Conservation (phyloP, 345 rosid genomes). For the Corchorus capsularis region DNA sequence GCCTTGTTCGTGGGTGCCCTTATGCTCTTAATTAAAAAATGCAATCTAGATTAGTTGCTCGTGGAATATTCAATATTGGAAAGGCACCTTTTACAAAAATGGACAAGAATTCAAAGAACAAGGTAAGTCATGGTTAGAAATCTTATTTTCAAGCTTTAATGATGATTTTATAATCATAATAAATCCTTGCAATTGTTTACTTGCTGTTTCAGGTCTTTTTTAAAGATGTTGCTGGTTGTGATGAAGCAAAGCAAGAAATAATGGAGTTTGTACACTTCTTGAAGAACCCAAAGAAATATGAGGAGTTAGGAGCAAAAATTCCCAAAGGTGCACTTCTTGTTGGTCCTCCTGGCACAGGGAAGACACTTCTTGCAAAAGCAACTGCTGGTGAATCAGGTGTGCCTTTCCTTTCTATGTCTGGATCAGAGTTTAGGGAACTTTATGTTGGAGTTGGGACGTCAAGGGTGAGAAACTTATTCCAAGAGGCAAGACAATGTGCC, state of each 20-base stretch:
- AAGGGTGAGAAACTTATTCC: slow-evolving; percentile 54
- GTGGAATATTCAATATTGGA: slow-evolving; percentile 52
- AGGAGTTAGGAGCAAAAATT: slow-evolving; percentile 55
- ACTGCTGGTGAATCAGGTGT: slow-evolving; percentile 59
- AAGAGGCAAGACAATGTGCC: slow-evolving; percentile 53
- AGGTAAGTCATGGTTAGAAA: slow-evolving; percentile 31
- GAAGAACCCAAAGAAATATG: slow-evolving; percentile 56
- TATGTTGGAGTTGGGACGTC: slow-evolving; percentile 65
- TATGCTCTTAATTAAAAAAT: slow-evolving; percentile 39
- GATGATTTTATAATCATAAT: slow-evolving; percentile 8
- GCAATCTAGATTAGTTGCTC: slow-evolving; percentile 46
- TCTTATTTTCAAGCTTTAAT: not conserved
- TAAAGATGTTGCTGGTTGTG: slow-evolving; percentile 63
- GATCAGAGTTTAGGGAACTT: slow-evolving; percentile 59
- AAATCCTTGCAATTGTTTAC: slow-evolving; percentile 17
- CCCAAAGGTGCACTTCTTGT: slow-evolving; percentile 61
- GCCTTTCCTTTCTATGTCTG: slow-evolving; percentile 54
- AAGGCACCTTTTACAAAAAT: slow-evolving; percentile 45
- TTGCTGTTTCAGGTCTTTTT: slow-evolving; percentile 42
- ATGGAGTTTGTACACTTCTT: slow-evolving; percentile 64
- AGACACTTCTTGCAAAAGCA: slow-evolving; percentile 62
- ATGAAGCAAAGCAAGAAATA: slow-evolving; percentile 61
- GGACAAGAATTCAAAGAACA: slow-evolving; percentile 51
- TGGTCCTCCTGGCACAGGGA: slow-evolving; percentile 61
- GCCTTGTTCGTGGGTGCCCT: slow-evolving; percentile 34